phyloP scores from a whole-genome alignment of 306 rosid genomes.

The Inga laurina region DNA sequence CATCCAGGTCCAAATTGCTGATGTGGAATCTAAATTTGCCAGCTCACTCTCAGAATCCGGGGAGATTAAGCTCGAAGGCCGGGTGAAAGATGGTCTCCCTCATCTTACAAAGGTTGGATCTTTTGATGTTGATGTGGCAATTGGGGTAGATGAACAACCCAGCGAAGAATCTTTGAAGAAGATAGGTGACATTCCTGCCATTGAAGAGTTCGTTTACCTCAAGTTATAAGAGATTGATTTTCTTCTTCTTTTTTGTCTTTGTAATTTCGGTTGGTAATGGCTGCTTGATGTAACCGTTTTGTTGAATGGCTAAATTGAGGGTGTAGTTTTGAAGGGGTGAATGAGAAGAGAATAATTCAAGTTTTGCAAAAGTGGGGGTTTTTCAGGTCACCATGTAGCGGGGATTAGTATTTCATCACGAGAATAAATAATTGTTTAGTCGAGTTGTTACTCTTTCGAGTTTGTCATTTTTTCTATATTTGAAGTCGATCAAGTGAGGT shows the following conservation, averaged over 20 bases:
- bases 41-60: constrained; percentile 89
- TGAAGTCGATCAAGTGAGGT: neutral
- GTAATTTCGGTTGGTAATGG: constrained; percentile 30
- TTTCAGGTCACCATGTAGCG: neutral
- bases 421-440: neutral
- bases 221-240: constrained; percentile 56
- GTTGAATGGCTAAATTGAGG: constrained; percentile 22
- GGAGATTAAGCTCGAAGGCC: constrained; percentile 85
- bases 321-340: constrained; percentile 34
- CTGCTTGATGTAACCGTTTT: constrained; percentile 45
- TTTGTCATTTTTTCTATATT: neutral
- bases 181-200: constrained; percentile 85
- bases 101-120: constrained; percentile 95
- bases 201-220: constrained; percentile 93
- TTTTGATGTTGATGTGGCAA: constrained; percentile 98
- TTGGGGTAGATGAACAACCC: constrained; percentile 94
- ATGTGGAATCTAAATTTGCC: constrained; percentile 91
- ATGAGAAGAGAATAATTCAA: constrained; percentile 41
- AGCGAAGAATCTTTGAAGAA: constrained; percentile 67
- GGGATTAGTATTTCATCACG: neutral
- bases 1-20: constrained; percentile 88
- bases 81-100: constrained; percentile 89
- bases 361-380: neutral
- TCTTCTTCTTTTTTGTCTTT: neutral
- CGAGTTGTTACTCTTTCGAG: constrained; percentile 7